These are phyloP conservation scores for Periconia sp. DNA, from an alignment of 2,329 filamentous ascomycete species.

Conservation along the genomic window DNA sequence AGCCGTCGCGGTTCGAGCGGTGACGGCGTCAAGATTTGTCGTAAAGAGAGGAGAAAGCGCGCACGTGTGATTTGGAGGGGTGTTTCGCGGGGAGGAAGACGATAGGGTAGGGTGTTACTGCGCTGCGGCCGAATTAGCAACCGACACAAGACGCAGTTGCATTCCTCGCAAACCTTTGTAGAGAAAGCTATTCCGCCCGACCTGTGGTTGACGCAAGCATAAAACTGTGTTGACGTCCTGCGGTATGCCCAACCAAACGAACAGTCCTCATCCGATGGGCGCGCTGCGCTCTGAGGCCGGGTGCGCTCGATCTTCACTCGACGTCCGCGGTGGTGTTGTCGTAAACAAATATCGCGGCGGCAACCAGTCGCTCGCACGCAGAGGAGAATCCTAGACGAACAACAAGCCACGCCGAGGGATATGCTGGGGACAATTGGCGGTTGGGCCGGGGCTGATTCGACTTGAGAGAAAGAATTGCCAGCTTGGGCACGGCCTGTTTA, in stretches of 20 bases:
- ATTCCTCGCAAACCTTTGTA: too few relatives aligned
- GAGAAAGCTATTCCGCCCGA: not conserved
- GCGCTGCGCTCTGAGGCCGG: too few relatives aligned
- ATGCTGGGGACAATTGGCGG: not conserved
- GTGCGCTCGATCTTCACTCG: too few relatives aligned
- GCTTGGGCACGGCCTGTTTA: conserved; percentile 29
- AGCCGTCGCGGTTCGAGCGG: too few relatives aligned
- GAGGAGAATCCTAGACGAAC: not conserved
- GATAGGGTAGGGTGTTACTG: not conserved
- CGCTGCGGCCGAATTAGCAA: conserved; percentile 1
- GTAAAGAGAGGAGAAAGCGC: not conserved
- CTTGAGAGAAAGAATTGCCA: conserved; percentile 11
- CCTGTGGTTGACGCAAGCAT: not conserved
- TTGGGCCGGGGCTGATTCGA: conserved; percentile 3
- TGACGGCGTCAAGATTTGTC: too few relatives aligned
- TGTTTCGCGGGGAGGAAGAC: not conserved
- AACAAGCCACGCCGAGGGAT: not conserved
- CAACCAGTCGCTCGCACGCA: too few relatives aligned
- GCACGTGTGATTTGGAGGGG: not conserved
- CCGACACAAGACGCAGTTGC: not conserved
- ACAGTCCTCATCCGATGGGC: not conserved
- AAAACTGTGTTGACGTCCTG: too few relatives aligned
- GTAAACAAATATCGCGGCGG: conserved; percentile 20
- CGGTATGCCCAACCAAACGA: not conserved
- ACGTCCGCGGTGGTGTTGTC: conserved; percentile 8